Base-by-base conservation (phyloP, 2,329 filamentous ascomycete genomes). In the Fusarium piperis region DNA sequence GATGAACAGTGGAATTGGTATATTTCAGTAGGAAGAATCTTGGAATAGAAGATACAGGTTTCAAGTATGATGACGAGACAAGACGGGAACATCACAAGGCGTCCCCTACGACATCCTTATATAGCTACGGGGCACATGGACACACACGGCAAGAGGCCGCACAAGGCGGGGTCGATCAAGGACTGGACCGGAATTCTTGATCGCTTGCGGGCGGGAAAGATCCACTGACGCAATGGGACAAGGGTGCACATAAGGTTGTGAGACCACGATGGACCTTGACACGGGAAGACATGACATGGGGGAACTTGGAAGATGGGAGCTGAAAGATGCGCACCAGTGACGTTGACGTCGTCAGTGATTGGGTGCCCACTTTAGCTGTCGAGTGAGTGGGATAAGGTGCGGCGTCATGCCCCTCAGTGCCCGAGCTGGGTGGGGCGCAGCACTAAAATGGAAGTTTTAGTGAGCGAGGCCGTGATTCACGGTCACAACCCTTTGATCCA, bases 221-320 rank as follows among this genome's bases (percentile, higher is more conserved):
- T 44, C 59, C 61, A 30, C 72, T 75, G 72, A 75, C 70, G 72
- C 72, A 73, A 73, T 59, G 26, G 32, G 26, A 55, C 60, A 62
- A 62, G 65, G 68, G 44, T 59, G 44, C n/a, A n/a, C 53, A 55
- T 23, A 30, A 44, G 57, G 28, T 44, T 23, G 56, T 52, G 20
- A 53, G 52, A 63, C 61, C 41, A 23, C 23, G 23, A 23, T 23
- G 23, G 23, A 23, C n/a, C n/a, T n/a, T n/a, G 35, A 36, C 35
- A 13, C 11, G 38, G 36, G 36, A 39, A n/a, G n/a, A n/a, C n/a
- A n/a, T n/a, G 38, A 41, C 18, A 41, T 36, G 36, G 53, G 46
- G 55, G n/a, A 5, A 39, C 48, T 35, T 15, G 36, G 33, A 18
- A 58, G 30, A 41, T 53, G 32, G 20, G 53, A 56, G 60, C 51